These are phyloP conservation scores for Eutrema heterophyllum DNA, from an alignment of 345 rosid species.

Conservation along the genomic window DNA sequence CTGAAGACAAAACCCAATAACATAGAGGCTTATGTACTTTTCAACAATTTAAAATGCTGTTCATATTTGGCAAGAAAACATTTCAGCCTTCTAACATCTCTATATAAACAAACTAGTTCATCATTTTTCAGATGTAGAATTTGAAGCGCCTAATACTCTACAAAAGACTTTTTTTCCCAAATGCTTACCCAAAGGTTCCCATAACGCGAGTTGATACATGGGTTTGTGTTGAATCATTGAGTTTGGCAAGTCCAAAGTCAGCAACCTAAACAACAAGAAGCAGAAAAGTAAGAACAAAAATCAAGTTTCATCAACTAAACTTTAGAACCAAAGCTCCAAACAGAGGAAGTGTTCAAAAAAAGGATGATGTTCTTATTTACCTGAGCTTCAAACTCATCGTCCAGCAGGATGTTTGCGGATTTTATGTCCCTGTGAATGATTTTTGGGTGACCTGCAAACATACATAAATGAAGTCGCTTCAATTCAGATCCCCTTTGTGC, in stretches of 20 bases:
- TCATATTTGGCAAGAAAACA: background rate
- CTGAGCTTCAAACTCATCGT: slow-evolving; percentile 81
- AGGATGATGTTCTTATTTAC: slow-evolving; percentile 29
- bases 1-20: slow-evolving; percentile 38
- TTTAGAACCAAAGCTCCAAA: background rate
- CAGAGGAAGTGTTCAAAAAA: background rate
- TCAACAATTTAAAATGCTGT: background rate
- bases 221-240: slow-evolving; percentile 68
- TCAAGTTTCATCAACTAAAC: background rate
- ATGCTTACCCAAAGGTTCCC: slow-evolving; percentile 95
- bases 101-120: background rate
- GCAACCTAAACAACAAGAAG: slow-evolving; percentile 56
- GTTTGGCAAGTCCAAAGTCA: slow-evolving; percentile 96
- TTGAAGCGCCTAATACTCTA: background rate
- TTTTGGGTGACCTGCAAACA: slow-evolving; percentile 74
- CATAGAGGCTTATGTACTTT: background rate
- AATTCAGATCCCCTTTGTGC: background rate
- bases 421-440: slow-evolving; percentile 94
- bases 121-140: background rate
- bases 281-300: background rate
- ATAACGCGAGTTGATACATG: slow-evolving; percentile 99
- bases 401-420: slow-evolving; percentile 83
- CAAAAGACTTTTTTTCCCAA: background rate
- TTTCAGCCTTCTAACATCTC: background rate
- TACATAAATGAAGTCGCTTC: background rate